Conservation (phyloP, 176 grass and related monocot species). For the Triticum monococcum region DNA sequence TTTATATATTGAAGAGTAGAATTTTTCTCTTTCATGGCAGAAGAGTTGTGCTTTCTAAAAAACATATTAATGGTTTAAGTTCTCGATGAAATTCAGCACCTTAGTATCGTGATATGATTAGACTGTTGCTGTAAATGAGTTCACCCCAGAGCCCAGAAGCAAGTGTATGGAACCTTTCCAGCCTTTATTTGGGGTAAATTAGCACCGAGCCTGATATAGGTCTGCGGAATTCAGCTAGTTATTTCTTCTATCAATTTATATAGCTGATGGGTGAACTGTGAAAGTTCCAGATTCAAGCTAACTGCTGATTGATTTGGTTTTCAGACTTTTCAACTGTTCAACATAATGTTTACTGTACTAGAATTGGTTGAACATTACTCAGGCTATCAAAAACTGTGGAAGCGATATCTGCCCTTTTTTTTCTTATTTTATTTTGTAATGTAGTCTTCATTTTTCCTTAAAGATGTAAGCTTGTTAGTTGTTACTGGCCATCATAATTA, state of each 20-base stretch:
- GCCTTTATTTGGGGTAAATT: neutral
- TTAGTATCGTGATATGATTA: neutral
- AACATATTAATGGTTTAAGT: neutral
- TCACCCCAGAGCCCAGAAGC: neutral
- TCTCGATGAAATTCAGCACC: neutral
- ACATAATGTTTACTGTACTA: neutral
- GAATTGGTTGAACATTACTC: neutral
- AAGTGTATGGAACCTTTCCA: neutral
- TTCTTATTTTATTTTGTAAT: neutral
- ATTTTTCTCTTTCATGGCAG: neutral
- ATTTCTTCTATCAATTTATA: neutral
- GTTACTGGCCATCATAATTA: neutral
- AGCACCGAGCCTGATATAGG: neutral
- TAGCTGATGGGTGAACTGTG: neutral
- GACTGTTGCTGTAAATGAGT: constrained; percentile 8
- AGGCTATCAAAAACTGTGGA: neutral
- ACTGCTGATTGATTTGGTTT: neutral
- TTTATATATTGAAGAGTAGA: neutral
- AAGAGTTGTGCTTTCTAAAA: neutral
- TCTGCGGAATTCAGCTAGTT: neutral
- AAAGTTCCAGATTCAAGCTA: neutral
- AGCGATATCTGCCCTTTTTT: neutral
- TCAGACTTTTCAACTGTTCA: neutral
- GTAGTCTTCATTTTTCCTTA: neutral
- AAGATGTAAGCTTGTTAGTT: neutral